phyloP scores from a whole-genome alignment of 768 basidiomycete genomes.

The Mycena amicta region DNA sequence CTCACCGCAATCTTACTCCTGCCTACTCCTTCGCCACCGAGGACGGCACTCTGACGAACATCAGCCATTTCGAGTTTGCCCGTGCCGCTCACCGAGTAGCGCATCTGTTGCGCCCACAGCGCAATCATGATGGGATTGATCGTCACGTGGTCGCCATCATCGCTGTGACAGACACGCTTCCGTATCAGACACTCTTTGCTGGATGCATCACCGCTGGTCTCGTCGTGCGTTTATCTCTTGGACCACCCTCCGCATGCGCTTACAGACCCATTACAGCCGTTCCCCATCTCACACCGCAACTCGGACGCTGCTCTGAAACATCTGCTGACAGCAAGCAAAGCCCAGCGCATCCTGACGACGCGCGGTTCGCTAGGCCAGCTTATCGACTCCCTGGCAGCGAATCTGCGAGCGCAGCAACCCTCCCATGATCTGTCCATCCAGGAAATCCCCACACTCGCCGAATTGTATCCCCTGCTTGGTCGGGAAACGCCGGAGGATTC shows the following conservation, averaged over 20 bases:
- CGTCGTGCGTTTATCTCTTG: constrained; percentile 35
- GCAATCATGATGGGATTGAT: constrained; percentile 27
- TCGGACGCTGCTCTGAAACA: constrained; percentile 38
- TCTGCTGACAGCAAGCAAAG: constrained; percentile 39
- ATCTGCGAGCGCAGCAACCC: constrained; percentile 16
- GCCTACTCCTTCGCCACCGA: constrained; percentile 26
- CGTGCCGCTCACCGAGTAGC: constrained; percentile 47
- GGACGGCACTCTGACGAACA: constrained; percentile 20
- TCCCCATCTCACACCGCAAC: constrained; percentile 43
- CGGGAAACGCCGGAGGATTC: constrained; percentile 33
- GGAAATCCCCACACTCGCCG: constrained; percentile 34
- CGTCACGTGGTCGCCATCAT: constrained; percentile 39
- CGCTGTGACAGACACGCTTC: constrained; percentile 33
- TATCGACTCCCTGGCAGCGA: constrained; percentile 29
- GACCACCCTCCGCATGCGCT: not conserved
- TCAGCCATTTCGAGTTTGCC: constrained; percentile 45
- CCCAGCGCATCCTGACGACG: constrained; percentile 38
- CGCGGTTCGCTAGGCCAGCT: constrained; percentile 28
- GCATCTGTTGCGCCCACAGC: constrained; percentile 34
- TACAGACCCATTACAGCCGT: constrained; percentile 32
- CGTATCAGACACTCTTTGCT: constrained; percentile 43
- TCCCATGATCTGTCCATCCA: constrained; percentile 27
- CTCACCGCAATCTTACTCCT: not conserved
- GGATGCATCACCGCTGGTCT: constrained; percentile 41
- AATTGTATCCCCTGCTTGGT: constrained; percentile 45